Base-by-base conservation (phyloP, 106 monocot species). In the Apostasia shenzhenica region DNA sequence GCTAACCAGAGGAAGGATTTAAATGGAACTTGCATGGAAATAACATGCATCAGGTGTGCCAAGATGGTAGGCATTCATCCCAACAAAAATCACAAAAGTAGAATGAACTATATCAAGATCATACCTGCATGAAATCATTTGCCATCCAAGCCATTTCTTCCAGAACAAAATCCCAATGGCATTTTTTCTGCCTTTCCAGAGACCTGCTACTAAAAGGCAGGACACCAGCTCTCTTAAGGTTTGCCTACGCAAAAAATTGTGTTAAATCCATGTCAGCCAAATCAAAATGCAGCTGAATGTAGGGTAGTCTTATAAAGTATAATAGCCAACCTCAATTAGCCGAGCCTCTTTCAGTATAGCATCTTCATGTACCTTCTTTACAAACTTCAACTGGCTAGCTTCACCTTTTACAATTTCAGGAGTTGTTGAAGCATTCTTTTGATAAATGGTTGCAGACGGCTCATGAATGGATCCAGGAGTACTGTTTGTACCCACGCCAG, bases 131-230 rank as follows among this genome's bases (percentile, higher is more conserved):
- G 63, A 99, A 99, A 72, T 99, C 99, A 88, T 93, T 99, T 74
- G 99, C 93, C 81, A 93, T 74, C 99, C 99, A 99, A 68, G 83
- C 72, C 99, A 99, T 99, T 76, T 99, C 99, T 74, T 99, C 99
- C 6, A 99, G 81, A 42, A 99, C 93, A 93, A 87, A 99, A 67
- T 99, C 90, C 99, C 99, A 99, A 44, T 99, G 93, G 54, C 84
- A 77, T 80, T 81, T 90, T 44, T 55, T 50, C 42, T 58, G 72
- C 75, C 80, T 93, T 70, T 83, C 83, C 48, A 63, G 72, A 70
- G 51, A 74, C 61, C 76, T 67, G 76, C 66, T 81, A 65, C 70
- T 63, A 5, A 67, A 10, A 78, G 90, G 81, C 59, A 78, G 53
- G n/a, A 79, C 78, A 69, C 54, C 70, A 65, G 81, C 81, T 48